Conservation (phyloP, 768 basidiomycete genomes). For the Tephrocybe sp. region DNA sequence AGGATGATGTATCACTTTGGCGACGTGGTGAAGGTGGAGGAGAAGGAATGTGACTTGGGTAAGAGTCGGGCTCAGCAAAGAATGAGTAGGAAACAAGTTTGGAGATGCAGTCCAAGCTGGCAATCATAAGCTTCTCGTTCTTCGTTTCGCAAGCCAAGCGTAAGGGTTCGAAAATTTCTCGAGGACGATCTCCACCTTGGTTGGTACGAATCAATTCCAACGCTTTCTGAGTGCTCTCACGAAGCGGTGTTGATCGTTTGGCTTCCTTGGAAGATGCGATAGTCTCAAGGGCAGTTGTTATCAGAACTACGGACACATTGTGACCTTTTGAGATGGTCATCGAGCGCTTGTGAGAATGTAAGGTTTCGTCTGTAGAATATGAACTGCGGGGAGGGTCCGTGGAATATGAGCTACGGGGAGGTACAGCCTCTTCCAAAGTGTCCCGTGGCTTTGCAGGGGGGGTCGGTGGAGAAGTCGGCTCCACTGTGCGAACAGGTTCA, state of each 20-base stretch:
- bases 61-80: constrained; percentile 68
- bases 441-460: constrained; percentile 14
- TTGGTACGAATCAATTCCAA: constrained; percentile 78
- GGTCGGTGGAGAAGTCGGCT: constrained; percentile 9
- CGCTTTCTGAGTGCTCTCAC: constrained; percentile 79
- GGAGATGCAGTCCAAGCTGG: constrained; percentile 94
- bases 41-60: constrained; percentile 50
- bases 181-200: constrained; percentile 69
- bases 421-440: background rate
- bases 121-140: constrained; percentile 91
- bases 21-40: constrained; percentile 75
- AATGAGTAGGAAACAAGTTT: constrained; percentile 98
- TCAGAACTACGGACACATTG: constrained; percentile 75
- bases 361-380: constrained; percentile 6
- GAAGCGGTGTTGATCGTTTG: constrained; percentile 73
- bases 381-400: constrained; percentile 4
- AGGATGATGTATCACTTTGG: constrained; percentile 34
- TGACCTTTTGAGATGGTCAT: constrained; percentile 66
- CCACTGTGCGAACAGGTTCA: background rate
- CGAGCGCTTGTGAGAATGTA: constrained; percentile 45
- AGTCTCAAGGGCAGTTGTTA: constrained; percentile 80
- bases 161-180: constrained; percentile 94
- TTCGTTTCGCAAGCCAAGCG: constrained; percentile 94
- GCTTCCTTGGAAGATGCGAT: constrained; percentile 89
- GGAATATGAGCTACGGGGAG: constrained; percentile 1